Evolutionary conservation across 305 asterid genomes (phyloP), one percentile per base, ranked within the genome.

Genomic region (Fraxinus floribunda): DNA sequence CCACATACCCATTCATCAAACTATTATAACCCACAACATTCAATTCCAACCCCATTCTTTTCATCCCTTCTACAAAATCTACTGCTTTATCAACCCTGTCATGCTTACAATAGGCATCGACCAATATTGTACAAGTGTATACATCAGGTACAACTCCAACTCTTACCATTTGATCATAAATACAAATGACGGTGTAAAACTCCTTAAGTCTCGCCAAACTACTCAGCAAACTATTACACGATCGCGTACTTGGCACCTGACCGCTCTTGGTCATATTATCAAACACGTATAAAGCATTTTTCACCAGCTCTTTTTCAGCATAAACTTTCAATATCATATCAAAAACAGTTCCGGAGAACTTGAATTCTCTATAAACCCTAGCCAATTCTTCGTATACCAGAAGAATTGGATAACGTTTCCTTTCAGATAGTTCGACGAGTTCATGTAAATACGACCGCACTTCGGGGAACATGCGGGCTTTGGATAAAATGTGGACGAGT

Each of bases 201-300:
- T 91, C 94, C 79, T 87, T 84, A 38, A 6, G 76, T 80, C 86
- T 91, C 81, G 94, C 93, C 74, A 94, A 90, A 84, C 84, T 76
- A 89, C 93, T 90, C 92, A 95, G 90, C 92, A 95, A 87, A 72
- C 87, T 88, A 86, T 95, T 95, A 84, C 98, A 96, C 57, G 95
- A 91, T 3, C 90, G 91, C 94, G 91, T 68, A 83, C 94, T 92
- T 5, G 97, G 99, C 83, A 83, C 20, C 32, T 92, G 86, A 66
- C 98, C 98, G n/a, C 94, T 88, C 75, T 86, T 85, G 46, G 86
- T 90, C 99, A 96, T 90, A 84, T 93, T 91, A 84, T 96, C 99
- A 83, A 94, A 96, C 97, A 94, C 79, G 80, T 92, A 90, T 70
- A 94, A 32, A 72, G 98, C 98, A 84, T 92, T 81, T 79, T 85